Evolutionary conservation across 768 basidiomycete species (phyloP).

Genomic region (Porpolomopsis calyptriformis): DNA sequence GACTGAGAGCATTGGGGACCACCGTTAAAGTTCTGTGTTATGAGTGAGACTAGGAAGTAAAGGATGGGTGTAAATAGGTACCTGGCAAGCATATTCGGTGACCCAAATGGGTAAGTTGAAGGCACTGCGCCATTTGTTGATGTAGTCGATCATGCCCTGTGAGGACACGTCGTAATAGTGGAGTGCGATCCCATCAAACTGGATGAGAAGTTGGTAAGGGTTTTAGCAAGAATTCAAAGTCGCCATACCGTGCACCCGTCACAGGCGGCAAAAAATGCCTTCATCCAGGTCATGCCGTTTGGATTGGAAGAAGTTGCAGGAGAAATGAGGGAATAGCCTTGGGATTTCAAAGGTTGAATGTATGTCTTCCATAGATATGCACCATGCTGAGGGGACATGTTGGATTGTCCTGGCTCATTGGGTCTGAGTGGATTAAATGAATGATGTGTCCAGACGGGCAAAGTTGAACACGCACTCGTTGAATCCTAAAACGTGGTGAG

Average conservation of each 20-base stretch:
- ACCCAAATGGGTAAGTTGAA: slow-evolving; percentile 42
- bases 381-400: slow-evolving; percentile 42
- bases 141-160: slow-evolving; percentile 40
- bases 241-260: slow-evolving; percentile 40
- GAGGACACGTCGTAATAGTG: slow-evolving; percentile 60
- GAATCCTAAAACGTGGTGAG: slow-evolving; percentile 40
- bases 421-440: slow-evolving; percentile 39
- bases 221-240: slow-evolving; percentile 1
- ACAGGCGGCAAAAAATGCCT: slow-evolving; percentile 45
- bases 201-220: background rate
- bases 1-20: slow-evolving; percentile 25
- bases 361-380: slow-evolving; percentile 49
- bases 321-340: slow-evolving; percentile 49
- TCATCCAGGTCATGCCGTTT: slow-evolving; percentile 54
- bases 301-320: slow-evolving; percentile 61
- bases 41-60: no score
- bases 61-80: slow-evolving; percentile 14
- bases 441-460: background rate
- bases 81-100: slow-evolving; percentile 68
- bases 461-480: slow-evolving; percentile 60
- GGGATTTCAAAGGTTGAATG: slow-evolving; percentile 42
- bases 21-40: slow-evolving; percentile 50
- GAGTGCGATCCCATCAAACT: slow-evolving; percentile 48
- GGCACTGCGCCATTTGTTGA: slow-evolving; percentile 33
- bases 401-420: slow-evolving; percentile 50